Percentiles rank a stretch among this genome's conserved stretches.
Evolutionary conservation across 176 grass and related monocot genomes (phyloP).

Genomic region (Canna indica): DNA sequence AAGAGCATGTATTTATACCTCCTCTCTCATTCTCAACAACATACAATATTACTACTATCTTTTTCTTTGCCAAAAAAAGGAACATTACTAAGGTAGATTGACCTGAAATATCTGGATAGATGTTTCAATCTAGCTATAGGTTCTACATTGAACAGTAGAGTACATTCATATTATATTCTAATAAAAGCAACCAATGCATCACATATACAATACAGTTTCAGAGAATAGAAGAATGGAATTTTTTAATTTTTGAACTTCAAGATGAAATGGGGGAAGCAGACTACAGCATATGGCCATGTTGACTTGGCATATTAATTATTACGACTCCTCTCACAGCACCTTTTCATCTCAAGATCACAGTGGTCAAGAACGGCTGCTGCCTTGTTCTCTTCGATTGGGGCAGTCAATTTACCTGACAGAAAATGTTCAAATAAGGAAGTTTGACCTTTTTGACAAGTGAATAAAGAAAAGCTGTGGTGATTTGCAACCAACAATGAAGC

Average conservation of each 20-base stretch:
- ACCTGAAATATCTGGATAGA: no score
- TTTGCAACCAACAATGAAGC: not conserved
- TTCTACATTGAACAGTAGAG: no score
- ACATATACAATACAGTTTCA: not conserved
- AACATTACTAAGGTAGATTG: no score
- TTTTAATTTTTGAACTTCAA: not conserved
- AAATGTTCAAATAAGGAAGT: not conserved
- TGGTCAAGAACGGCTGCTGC: not conserved
- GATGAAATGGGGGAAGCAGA: not conserved
- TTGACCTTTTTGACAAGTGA: not conserved
- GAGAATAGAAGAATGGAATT: not conserved
- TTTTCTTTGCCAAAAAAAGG: no score
- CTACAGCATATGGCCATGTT: not conserved
- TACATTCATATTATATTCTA: no score
- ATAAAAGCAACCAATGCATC: no score
- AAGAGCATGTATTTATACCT: no score
- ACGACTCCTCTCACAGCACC: not conserved
- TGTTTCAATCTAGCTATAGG: no score
- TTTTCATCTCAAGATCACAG: not conserved
- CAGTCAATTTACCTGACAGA: not conserved
- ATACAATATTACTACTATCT: no score
- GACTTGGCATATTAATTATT: conserved; percentile 3
- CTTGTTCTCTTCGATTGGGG: not conserved
- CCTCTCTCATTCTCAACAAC: no score
- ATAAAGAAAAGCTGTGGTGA: not conserved